Percentiles rank a stretch among this genome's conserved stretches.
Evolutionary conservation across 257 asterid genomes (phyloP).

Genomic region (Solanum paucissectum): DNA sequence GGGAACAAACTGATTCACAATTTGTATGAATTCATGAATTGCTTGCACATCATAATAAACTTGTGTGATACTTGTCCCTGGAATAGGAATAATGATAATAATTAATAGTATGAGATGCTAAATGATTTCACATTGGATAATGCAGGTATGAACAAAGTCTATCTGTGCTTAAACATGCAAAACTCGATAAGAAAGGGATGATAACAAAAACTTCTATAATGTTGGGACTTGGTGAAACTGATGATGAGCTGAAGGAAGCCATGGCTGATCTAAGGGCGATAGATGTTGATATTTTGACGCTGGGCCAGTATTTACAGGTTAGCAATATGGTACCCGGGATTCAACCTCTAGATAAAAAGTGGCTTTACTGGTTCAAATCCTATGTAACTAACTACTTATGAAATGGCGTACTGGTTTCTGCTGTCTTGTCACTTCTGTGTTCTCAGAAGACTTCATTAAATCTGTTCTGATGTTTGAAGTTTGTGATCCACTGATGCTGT

Average conservation of each 20-base stretch:
- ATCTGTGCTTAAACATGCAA: slow-evolving; percentile 83
- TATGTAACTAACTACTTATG: neutral
- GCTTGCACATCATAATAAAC: neutral
- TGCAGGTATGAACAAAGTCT: slow-evolving; percentile 88
- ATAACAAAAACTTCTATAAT: slow-evolving; percentile 85
- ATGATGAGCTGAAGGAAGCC: slow-evolving; percentile 81
- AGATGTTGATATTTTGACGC: slow-evolving; percentile 82
- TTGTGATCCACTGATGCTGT: neutral
- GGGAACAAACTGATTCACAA: neutral
- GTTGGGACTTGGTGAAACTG: slow-evolving; percentile 98
- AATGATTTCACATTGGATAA: neutral
- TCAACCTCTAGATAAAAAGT: neutral
- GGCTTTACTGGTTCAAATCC: neutral
- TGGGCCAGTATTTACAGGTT: slow-evolving; percentile 95
- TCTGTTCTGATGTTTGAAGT: neutral
- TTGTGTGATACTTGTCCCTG: neutral
- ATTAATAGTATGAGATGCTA: neutral
- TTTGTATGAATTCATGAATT: neutral
- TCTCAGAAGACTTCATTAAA: neutral
- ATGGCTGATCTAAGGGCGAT: slow-evolving; percentile 88
- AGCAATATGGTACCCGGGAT: neutral
- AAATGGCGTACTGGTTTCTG: neutral
- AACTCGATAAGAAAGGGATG: slow-evolving; percentile 73
- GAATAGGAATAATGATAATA: neutral
- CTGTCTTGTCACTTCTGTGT: neutral